Percentiles rank a stretch among this genome's conserved stretches.
Evolutionary conservation across 2,329 filamentous ascomycete genomes (phyloP).

Genomic region (Cytospora schulzeri): DNA sequence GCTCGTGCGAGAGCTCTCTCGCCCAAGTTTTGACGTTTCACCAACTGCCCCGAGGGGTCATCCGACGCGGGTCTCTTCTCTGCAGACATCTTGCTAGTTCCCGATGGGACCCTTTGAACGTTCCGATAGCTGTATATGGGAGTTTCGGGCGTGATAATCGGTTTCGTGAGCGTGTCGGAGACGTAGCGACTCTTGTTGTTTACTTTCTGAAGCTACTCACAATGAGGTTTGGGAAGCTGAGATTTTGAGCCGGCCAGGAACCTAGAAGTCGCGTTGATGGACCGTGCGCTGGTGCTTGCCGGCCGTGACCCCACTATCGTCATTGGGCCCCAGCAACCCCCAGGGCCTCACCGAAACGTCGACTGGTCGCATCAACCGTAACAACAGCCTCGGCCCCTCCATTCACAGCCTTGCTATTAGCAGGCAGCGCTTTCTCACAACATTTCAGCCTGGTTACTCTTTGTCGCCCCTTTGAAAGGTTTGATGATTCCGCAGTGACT

Average conservation of each 20-base stretch:
- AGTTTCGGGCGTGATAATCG: not conserved
- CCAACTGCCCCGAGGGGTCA: conserved; percentile 77
- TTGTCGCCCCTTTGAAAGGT: conserved; percentile 22
- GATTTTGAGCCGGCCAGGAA: conserved; percentile 18
- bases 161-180: not conserved
- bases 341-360: conserved; percentile 11
- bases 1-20: conserved; percentile 52
- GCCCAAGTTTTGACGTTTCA: conserved; percentile 83
- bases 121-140: conserved; percentile 1
- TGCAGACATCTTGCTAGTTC: conserved; percentile 69
- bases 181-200: conserved; percentile 3
- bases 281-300: conserved; percentile 22
- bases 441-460: not conserved
- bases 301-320: conserved; percentile 17
- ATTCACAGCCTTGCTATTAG: not conserved
- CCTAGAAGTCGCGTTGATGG: conserved; percentile 6
- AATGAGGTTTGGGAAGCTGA: not conserved
- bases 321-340: not conserved
- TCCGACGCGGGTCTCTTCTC: conserved; percentile 92
- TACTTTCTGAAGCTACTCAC: not conserved
- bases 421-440: not conserved
- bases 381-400: conserved; percentile 4
- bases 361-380: conserved; percentile 1
- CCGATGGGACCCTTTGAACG: conserved; percentile 23
- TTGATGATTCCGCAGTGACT: conserved; percentile 26